Evolutionary conservation across 164 flowering plant genomes (phyloP).

Genomic region (Chimonanthus praecox): DNA sequence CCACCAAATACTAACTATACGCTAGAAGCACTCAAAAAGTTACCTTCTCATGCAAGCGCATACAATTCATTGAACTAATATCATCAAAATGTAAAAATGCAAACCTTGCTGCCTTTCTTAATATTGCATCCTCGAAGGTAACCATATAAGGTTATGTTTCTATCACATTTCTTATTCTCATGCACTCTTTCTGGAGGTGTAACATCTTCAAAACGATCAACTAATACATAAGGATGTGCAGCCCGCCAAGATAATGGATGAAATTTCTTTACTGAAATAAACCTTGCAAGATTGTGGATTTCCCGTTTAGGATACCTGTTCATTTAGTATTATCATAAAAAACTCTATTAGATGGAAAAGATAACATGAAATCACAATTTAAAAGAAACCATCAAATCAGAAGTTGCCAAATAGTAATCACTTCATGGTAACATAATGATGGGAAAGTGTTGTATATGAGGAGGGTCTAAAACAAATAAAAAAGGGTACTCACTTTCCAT

Average conservation of each 20-base stretch:
- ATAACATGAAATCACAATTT: background rate
- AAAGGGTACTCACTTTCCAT: slow-evolving; percentile 67
- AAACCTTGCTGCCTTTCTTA: slow-evolving; percentile 84
- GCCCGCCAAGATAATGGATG: slow-evolving; percentile 82
- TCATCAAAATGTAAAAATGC: background rate
- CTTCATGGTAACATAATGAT: background rate
- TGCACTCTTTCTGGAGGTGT: slow-evolving; percentile 80
- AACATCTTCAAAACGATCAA: slow-evolving; percentile 96
- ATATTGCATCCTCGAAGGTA: slow-evolving; percentile 92
- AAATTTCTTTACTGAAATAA: slow-evolving; percentile 90
- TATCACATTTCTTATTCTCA: slow-evolving; percentile 64
- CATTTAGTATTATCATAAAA: slow-evolving; percentile 5
- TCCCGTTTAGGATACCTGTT: slow-evolving; percentile 84
- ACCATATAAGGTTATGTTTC: slow-evolving; percentile 87
- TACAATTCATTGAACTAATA: background rate
- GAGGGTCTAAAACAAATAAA: background rate
- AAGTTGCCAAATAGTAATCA: background rate
- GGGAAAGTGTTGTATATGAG: background rate
- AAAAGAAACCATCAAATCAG: background rate
- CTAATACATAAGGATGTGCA: slow-evolving; percentile 85
- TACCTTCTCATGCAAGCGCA: background rate
- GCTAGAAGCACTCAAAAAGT: too few relatives aligned
- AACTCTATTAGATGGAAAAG: background rate
- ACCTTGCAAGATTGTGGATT: slow-evolving; percentile 88
- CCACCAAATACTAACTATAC: too few relatives aligned